phyloP scores from a whole-genome alignment of 768 basidiomycete species.

The Galerina marginata region DNA sequence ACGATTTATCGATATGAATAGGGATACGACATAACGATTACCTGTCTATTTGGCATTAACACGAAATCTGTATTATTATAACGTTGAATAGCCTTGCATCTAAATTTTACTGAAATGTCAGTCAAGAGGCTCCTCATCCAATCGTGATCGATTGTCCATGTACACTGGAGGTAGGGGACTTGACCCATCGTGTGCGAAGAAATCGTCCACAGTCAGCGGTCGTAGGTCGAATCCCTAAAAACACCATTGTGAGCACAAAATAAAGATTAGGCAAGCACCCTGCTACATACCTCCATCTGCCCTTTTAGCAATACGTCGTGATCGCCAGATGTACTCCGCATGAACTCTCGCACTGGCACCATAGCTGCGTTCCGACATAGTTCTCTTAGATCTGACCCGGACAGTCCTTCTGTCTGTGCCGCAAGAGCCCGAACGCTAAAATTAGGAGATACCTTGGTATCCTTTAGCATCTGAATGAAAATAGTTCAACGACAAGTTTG shows the following conservation, averaged over 20 bases:
- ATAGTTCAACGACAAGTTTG: not conserved
- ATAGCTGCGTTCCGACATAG: slow-evolving; percentile 93
- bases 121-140: slow-evolving; percentile 30
- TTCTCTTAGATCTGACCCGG: slow-evolving; percentile 92
- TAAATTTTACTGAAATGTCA: slow-evolving; percentile 7
- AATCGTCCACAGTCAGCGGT: slow-evolving; percentile 73
- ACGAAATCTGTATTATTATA: not conserved
- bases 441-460: slow-evolving; percentile 65
- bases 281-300: slow-evolving; percentile 47
- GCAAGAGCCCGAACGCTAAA: slow-evolving; percentile 73
- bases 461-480: slow-evolving; percentile 76
- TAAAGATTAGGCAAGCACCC: not conserved
- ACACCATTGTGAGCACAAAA: not conserved
- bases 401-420: slow-evolving; percentile 69
- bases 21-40: not conserved
- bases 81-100: not conserved
- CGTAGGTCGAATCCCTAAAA: slow-evolving; percentile 80
- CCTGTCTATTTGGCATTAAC: not conserved
- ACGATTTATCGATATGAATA: not conserved
- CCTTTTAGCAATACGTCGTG: slow-evolving; percentile 52
- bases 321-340: slow-evolving; percentile 55
- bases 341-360: slow-evolving; percentile 87
- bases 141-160: slow-evolving; percentile 27
- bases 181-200: slow-evolving; percentile 52
- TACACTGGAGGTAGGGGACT: slow-evolving; percentile 38